Base-by-base conservation (phyloP, 129 eudicot genomes). In the Mikania micrantha region DNA sequence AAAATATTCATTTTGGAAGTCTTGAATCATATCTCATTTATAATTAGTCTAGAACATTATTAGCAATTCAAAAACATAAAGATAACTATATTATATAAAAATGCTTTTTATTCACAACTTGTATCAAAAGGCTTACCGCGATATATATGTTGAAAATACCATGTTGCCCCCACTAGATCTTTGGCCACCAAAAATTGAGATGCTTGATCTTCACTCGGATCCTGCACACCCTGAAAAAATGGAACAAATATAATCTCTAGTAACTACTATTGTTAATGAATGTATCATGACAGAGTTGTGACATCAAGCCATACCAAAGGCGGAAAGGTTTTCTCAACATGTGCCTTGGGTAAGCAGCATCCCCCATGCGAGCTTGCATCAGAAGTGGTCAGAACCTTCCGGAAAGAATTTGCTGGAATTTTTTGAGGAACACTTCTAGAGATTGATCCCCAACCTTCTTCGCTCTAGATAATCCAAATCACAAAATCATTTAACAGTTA, bases 311-410 rank as follows among this genome's bases (percentile, higher is more conserved):
- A 42, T 60, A 75, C 84, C 71, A 80, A 44, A 22, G 80, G 71
- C 19, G 80, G 84, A 47, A 80, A 71, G 48, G 20, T 56, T 38
- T 70, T 68, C 35, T 75, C 64, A 16, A 76, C 84, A 65, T 22
- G 3, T 36, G 13, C 2, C 70, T 76, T 75, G 34, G 65, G 78
- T 0, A 80, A 59, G 41, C 66, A 35, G 21, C 77, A 75, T 34
- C 74, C 81, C 20, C 84, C 84, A 59, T 75, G 81, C 16, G 67
- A 49, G 71, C 79, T 76, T 31, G 78, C 78, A 48, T 81, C 81
- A 7, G 72, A 71, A 40, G 66, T 48, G 16, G 59, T 72, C 27
- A 81, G 70, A 60, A 15, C 64, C 75, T 81, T 81, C 28, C 64
- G 40, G 39, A 76, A 81, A 24, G 59, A 52, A 9, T 25, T 73